phyloP scores from a whole-genome alignment of 345 rosid genomes.

The Salix koriyanagi region DNA sequence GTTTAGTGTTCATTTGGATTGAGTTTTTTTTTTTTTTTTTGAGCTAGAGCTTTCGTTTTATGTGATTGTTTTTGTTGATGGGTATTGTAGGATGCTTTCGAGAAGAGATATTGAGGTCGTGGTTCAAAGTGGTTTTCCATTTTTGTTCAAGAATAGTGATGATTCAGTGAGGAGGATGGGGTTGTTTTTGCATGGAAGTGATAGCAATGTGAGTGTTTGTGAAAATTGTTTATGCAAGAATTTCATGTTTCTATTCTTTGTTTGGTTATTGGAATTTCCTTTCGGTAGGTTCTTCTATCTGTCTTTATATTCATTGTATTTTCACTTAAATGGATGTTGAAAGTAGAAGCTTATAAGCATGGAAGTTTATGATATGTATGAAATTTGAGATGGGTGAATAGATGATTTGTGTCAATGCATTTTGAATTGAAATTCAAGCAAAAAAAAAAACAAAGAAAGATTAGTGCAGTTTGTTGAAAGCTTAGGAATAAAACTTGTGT shows the following conservation, averaged over 20 bases:
- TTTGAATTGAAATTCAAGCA: background rate
- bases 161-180: conserved; percentile 58
- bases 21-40: background rate
- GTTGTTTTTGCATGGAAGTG: conserved; percentile 34
- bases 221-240: no score
- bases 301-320: background rate
- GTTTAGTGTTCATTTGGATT: background rate
- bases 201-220: conserved; percentile 30
- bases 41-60: background rate
- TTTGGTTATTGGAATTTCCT: no score
- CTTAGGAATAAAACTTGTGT: background rate
- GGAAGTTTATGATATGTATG: background rate
- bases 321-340: background rate
- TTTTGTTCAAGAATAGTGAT: conserved; percentile 52
- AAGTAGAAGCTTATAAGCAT: background rate
- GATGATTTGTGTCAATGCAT: background rate
- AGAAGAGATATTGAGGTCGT: conserved; percentile 63
- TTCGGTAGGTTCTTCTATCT: background rate
- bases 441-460: background rate
- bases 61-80: background rate
- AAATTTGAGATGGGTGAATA: background rate
- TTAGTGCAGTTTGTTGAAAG: background rate
- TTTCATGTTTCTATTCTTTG: no score
- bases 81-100: conserved; percentile 52
- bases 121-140: conserved; percentile 54